Percentiles rank a stretch among this genome's conserved stretches.
Evolutionary conservation across 2,329 filamentous ascomycete genomes (phyloP).

Genomic region (Fusarium luffae): DNA sequence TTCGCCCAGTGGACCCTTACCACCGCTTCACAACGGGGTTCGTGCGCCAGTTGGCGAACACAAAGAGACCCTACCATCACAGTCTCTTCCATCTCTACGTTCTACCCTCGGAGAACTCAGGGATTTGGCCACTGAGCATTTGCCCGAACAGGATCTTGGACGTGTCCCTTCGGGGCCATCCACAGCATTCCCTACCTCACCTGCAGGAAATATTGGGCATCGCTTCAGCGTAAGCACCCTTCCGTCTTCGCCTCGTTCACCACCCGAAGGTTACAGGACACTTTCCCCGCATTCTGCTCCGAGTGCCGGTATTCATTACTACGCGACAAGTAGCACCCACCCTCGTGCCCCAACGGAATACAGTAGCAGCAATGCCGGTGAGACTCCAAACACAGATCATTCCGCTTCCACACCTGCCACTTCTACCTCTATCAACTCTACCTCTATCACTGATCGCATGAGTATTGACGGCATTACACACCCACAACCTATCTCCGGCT

Average conservation of each 20-base stretch:
- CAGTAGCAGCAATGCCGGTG: slow-evolving; percentile 57
- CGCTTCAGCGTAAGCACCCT: slow-evolving; percentile 49
- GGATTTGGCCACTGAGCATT: slow-evolving; percentile 46
- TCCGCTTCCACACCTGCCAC: slow-evolving; percentile 57
- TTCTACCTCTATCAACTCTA: slow-evolving; percentile 35
- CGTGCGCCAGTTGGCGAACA: slow-evolving; percentile 51
- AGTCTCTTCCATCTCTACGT: slow-evolving; percentile 55
- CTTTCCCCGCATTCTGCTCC: slow-evolving; percentile 60
- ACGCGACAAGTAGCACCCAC: slow-evolving; percentile 46
- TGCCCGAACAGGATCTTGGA: slow-evolving; percentile 49
- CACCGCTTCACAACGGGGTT: slow-evolving; percentile 54
- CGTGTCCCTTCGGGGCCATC: slow-evolving; percentile 39
- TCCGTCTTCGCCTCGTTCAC: slow-evolving; percentile 61
- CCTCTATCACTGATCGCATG: slow-evolving; percentile 63
- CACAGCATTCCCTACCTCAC: slow-evolving; percentile 49
- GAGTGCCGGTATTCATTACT: slow-evolving; percentile 55
- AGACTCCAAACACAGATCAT: slow-evolving; percentile 60
- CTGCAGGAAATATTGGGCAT: slow-evolving; percentile 43
- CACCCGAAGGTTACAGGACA: slow-evolving; percentile 59
- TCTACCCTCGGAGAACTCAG: slow-evolving; percentile 53
- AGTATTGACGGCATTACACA: slow-evolving; percentile 68
- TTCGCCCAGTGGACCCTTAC: slow-evolving; percentile 48
- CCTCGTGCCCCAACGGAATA: slow-evolving; percentile 57
- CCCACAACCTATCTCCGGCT: slow-evolving; percentile 60
- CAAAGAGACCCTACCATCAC: slow-evolving; percentile 52